Evolutionary conservation across 2,329 filamentous ascomycete genomes (phyloP), one percentile per base, ranked within the genome.

Genomic region (Amauroascus verrucosus): DNA sequence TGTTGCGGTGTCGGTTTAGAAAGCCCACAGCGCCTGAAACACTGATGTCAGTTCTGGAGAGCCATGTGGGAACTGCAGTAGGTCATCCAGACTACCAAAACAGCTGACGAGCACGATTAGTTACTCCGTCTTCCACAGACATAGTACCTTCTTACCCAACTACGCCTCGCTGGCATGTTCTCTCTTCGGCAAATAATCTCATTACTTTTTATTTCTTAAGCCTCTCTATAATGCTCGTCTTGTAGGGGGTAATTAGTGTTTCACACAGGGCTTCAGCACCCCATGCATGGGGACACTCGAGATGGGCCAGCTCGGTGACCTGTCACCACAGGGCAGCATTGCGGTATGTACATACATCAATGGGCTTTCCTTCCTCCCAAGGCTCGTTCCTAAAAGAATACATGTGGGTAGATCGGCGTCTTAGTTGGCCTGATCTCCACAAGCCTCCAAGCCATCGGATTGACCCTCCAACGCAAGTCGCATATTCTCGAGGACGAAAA

Each of bases 401-500:
- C 6, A n/a, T 24, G 3, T 28, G 60, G 56, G 51, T 65, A 94
- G 88, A 79, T 97, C 65, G 93, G 93, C 65, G 89, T 98, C 66
- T 72, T 96, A 59, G 91, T 96, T 66, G 93, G 93, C 62, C 79
- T 98, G 59, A 69, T 96, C 62, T 97, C 91, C 55, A 96, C 93
- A 56, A 93, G 89, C 68, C 81, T 97, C 22, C 93, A 98, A 70
- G 95, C 90, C 68, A 77, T 98, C 63, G 93, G 93, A 60, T 79
- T 98, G 59, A 98, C 93, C 30, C 79, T 98, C 24, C 93, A 98
- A 73, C 88, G 93, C 68, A 97, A 98, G 72, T 97, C 93, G 59
- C 93, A 98, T 73, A 85, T 98, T 61, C 83, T 97, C 65, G 93
- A 98, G 75, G 93, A 98, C 73, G 88, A 94, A 74, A 95, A 95